Conservation (phyloP, 768 basidiomycete species). For the Cystofilobasidium capitatum region DNA sequence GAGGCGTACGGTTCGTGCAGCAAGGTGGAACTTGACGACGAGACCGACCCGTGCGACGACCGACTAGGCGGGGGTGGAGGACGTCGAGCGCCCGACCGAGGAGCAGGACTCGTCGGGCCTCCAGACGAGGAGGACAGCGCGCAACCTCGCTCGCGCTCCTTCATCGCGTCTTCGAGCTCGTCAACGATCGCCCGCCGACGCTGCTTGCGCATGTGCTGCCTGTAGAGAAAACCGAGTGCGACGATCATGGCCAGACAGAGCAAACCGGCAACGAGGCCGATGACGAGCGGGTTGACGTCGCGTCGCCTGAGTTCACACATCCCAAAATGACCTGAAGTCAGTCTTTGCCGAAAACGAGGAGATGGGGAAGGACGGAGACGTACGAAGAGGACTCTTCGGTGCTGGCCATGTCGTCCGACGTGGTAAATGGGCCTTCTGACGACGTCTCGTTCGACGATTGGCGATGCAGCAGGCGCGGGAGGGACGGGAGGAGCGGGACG, state of each 20-base stretch:
- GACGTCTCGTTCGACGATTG: background rate
- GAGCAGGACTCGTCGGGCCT: no score
- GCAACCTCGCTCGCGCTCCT: background rate
- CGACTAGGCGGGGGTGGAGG: no score
- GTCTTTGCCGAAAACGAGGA: no score
- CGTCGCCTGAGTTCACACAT: background rate
- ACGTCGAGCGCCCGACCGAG: no score
- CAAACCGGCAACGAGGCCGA: slow-evolving; percentile 1
- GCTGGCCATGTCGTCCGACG: background rate
- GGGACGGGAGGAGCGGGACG: background rate
- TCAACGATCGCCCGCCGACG: background rate
- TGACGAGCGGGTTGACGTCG: background rate
- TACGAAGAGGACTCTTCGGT: background rate
- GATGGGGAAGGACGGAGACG: background rate
- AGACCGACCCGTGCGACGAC: no score
- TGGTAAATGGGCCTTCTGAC: no score
- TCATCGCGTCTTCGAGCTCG: background rate
- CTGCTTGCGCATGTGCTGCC: background rate
- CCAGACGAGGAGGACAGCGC: background rate
- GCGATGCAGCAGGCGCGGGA: background rate
- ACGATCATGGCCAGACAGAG: background rate
- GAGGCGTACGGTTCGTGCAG: no score
- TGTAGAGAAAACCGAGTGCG: background rate
- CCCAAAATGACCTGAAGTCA: no score
- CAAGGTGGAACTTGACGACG: no score